These are phyloP conservation scores for Austroboletus eburneus DNA, from an alignment of 768 basidiomycete genomes.

Conservation along the genomic window DNA sequence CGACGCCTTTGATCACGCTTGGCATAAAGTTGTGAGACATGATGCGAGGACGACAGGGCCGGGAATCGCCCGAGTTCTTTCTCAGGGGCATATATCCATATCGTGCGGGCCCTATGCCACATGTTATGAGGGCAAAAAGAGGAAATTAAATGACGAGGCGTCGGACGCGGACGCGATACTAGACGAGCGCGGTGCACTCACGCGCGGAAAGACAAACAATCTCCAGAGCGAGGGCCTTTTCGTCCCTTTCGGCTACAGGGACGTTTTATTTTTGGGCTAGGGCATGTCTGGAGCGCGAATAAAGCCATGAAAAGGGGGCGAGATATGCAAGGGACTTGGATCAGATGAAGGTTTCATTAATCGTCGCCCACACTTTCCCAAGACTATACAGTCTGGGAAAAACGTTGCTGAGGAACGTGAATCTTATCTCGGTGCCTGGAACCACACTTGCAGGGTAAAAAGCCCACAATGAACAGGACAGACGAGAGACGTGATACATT, in stretches of 20 bases:
- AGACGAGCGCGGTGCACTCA: background rate
- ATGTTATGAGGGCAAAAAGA: no score
- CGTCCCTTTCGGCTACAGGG: no score
- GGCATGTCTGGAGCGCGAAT: background rate
- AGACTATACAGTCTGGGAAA: slow-evolving; percentile 7
- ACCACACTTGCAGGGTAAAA: slow-evolving; percentile 5
- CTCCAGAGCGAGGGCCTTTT: no score
- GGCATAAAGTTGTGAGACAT: no score
- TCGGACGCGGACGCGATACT: background rate
- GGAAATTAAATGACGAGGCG: no score
- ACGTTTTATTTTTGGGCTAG: no score
- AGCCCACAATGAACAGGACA: no score
- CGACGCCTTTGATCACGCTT: no score
- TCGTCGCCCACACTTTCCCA: background rate
- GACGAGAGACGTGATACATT: background rate
- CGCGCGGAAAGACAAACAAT: no score
- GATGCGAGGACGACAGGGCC: no score
- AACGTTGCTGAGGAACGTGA: background rate
- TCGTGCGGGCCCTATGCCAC: background rate
- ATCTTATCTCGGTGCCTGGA: slow-evolving; percentile 16
- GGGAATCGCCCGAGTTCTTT: background rate
- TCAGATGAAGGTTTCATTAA: background rate
- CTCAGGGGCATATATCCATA: background rate
- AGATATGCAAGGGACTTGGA: background rate
- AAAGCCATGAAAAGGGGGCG: background rate